A percentile compares a stretch with the other conserved stretches of the same genome.
These are phyloP conservation scores for Epichloe bromicola DNA, from an alignment of 2,329 filamentous ascomycete genomes.

Conservation along the genomic window DNA sequence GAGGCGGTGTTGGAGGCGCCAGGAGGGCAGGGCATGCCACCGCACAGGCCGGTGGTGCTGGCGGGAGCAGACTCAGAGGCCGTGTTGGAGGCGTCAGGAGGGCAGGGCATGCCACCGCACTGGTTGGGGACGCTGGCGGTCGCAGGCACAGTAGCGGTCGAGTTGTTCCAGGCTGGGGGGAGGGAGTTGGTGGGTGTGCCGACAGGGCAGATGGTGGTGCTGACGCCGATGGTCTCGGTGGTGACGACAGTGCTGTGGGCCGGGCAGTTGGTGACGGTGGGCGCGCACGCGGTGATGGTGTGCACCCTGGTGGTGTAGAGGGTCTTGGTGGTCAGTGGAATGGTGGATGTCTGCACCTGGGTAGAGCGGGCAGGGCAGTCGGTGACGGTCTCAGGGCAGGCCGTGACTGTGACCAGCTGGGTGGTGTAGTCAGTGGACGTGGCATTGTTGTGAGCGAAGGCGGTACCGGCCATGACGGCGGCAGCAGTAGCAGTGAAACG, in stretches of 20 bases:
- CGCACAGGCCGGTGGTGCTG: background rate
- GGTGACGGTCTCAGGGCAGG: conserved; percentile 45
- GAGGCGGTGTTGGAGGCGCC: background rate
- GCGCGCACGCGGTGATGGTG: conserved; percentile 49
- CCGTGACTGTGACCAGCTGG: conserved; percentile 47
- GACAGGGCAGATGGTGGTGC: conserved; percentile 28
- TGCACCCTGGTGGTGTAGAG: conserved; percentile 45
- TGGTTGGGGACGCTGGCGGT: background rate
- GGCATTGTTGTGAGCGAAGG: conserved; percentile 12
- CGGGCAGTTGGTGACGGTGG: conserved; percentile 51
- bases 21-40: conserved; percentile 1
- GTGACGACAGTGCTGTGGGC: conserved; percentile 22
- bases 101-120: conserved; percentile 1
- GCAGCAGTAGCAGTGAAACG: conserved; percentile 39
- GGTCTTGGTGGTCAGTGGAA: conserved; percentile 35
- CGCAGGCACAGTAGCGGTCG: conserved; percentile 7
- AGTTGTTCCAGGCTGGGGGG: conserved; percentile 8
- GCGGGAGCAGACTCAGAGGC: background rate
- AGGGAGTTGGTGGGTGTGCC: conserved; percentile 9
- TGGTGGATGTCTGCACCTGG: conserved; percentile 23
- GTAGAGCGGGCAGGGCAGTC: conserved; percentile 42
- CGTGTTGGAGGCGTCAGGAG: background rate
- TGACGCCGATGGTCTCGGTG: conserved; percentile 25
- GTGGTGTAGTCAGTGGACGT: conserved; percentile 41
- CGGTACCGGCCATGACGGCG: conserved; percentile 27